phyloP scores from a whole-genome alignment of 1,139 yeast genomes.

The Sugiyamaella neomexicana region DNA sequence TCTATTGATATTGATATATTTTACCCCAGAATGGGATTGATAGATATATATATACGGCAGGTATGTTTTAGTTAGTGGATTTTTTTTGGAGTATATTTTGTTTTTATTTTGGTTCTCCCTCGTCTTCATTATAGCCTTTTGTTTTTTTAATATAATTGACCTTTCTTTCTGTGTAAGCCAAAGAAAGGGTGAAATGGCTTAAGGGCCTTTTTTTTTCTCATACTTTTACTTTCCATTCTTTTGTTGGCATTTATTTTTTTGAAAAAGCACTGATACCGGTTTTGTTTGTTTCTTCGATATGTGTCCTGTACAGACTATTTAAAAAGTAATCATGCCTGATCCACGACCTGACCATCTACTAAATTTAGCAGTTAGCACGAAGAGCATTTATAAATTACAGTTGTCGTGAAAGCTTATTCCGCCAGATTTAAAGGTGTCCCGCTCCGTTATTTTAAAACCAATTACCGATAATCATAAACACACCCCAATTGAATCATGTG shows the following conservation, averaged over 20 bases:
- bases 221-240: not conserved
- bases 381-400: not conserved
- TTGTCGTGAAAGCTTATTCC: not conserved
- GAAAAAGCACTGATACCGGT: conserved; percentile 11
- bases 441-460: too few species aligned
- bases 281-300: conserved; percentile 7
- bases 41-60: conserved; percentile 2
- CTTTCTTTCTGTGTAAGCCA: not conserved
- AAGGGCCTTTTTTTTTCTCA: not conserved
- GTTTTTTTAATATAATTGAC: not conserved
- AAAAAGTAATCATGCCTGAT: not conserved
- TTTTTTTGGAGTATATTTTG: not conserved
- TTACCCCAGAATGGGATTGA: conserved; percentile 7
- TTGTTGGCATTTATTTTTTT: not conserved
- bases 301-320: not conserved
- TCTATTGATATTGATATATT: not conserved
- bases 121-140: not conserved
- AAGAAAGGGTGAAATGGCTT: not conserved
- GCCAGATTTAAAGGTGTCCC: too few species aligned
- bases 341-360: not conserved
- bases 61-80: not conserved
- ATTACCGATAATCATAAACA: too few species aligned
- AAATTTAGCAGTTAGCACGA: not conserved
- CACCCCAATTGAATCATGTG: too few species aligned
- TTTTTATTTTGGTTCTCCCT: not conserved